These are phyloP conservation scores for Schizopora paradoxa DNA, from an alignment of 1,284 basidiomycete species.

Conservation along the genomic window DNA sequence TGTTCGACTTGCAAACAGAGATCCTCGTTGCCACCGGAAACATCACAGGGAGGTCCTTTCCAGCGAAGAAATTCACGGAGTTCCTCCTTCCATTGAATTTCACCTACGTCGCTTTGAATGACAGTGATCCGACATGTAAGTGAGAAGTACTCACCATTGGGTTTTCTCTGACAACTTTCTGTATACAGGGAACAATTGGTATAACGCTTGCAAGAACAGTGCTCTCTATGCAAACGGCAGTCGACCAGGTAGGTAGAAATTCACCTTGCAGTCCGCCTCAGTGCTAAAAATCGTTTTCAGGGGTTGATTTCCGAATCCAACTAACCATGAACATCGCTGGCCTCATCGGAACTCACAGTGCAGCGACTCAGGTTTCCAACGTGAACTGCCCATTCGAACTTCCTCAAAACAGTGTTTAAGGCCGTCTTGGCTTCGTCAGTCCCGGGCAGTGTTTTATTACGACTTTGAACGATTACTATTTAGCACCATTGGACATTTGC, in stretches of 20 bases:
- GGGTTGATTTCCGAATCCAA: constrained; percentile 61
- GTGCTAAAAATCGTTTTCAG: constrained; percentile 31
- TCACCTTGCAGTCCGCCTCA: not conserved
- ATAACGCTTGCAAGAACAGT: constrained; percentile 70
- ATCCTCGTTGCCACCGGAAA: constrained; percentile 63
- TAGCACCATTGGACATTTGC: too few species aligned
- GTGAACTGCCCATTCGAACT: constrained; percentile 77
- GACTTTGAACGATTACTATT: too few species aligned
- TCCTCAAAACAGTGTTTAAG: constrained; percentile 43
- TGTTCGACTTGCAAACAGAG: constrained; percentile 61
- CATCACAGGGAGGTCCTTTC: constrained; percentile 48
- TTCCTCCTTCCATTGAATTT: constrained; percentile 75
- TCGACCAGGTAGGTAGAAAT: constrained; percentile 51
- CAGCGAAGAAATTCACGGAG: constrained; percentile 56
- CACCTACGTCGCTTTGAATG: constrained; percentile 75
- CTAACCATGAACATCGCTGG: constrained; percentile 70
- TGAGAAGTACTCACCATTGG: constrained; percentile 12
- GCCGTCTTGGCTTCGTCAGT: not conserved
- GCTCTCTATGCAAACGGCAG: constrained; percentile 42
- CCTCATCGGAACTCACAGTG: constrained; percentile 46
- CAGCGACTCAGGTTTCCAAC: constrained; percentile 54
- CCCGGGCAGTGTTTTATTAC: too few species aligned
- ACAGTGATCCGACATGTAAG: constrained; percentile 77
- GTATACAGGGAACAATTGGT: constrained; percentile 65
- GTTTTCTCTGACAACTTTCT: constrained; percentile 2